Conservation (phyloP, 2,329 filamentous ascomycete species). For the Microdochium bolleyi region DNA sequence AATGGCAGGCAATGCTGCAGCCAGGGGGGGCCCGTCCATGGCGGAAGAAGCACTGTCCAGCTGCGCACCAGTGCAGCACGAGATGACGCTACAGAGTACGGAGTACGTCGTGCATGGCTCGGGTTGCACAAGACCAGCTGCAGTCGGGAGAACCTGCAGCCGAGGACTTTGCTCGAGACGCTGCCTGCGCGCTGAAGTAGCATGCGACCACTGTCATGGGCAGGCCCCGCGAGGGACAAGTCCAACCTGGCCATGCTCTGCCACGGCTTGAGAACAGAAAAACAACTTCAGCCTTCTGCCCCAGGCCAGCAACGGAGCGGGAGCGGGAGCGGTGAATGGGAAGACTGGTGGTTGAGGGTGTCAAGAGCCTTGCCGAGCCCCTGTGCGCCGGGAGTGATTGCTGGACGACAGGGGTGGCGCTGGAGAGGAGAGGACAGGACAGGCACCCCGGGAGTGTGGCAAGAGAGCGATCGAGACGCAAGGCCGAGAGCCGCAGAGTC, state of each 20-base stretch:
- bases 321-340: neutral
- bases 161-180: no score
- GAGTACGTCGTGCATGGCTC: neutral
- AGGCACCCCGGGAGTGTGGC: no score
- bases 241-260: no score
- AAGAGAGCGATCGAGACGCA: neutral
- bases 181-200: no score
- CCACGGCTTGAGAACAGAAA: no score
- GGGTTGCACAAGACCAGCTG: neutral
- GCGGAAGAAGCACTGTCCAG: conserved; percentile 1
- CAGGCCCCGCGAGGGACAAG: no score
- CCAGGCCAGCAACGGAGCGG: neutral
- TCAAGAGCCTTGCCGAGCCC: neutral
- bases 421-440: neutral
- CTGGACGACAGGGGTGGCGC: neutral
- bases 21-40: neutral
- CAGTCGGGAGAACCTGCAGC: neutral
- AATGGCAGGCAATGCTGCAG: neutral
- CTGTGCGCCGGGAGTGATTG: neutral
- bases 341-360: neutral
- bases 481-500: no score
- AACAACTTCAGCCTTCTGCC: no score
- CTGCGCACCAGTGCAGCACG: neutral
- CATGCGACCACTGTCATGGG: no score
- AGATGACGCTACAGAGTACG: neutral